Percentiles rank a stretch among this genome's conserved stretches.
Evolutionary conservation across 2,329 filamentous ascomycete species (phyloP).

Genomic region (Aspergillus flavus): DNA sequence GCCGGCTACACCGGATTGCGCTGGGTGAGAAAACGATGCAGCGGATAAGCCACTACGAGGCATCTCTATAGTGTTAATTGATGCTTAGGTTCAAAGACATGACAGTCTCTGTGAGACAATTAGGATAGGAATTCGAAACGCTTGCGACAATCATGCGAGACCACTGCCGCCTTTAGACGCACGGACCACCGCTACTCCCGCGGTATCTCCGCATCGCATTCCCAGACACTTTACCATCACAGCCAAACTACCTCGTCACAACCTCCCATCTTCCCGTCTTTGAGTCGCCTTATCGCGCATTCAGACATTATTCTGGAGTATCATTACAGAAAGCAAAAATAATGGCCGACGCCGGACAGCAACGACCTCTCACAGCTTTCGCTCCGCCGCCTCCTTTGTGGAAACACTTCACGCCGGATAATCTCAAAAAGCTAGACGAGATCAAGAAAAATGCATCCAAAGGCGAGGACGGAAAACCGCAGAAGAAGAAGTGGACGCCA

Average conservation of each 20-base stretch:
- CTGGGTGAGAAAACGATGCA: slow-evolving; percentile 26
- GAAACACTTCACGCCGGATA: slow-evolving; percentile 80
- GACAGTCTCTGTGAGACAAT: neutral
- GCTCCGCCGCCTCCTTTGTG: slow-evolving; percentile 89
- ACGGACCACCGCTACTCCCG: slow-evolving; percentile 22
- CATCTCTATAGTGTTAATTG: slow-evolving; percentile 23
- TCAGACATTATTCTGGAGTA: neutral
- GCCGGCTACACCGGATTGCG: slow-evolving; percentile 45
- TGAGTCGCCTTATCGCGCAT: no score
- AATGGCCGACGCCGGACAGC: slow-evolving; percentile 64
- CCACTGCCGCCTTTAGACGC: slow-evolving; percentile 10
- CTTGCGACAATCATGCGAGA: neutral
- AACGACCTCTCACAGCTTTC: slow-evolving; percentile 61
- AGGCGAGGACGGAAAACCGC: slow-evolving; percentile 29
- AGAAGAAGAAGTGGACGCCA: slow-evolving; percentile 37
- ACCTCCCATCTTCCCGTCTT: neutral
- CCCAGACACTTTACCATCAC: neutral
- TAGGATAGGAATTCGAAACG: neutral
- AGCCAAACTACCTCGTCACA: neutral
- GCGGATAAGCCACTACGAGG: slow-evolving; percentile 31
- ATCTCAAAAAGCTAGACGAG: slow-evolving; percentile 62
- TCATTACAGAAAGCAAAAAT: neutral
- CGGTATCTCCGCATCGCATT: slow-evolving; percentile 21
- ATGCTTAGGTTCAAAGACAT: neutral
- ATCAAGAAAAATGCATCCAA: slow-evolving; percentile 47